Base-by-base conservation (phyloP, 805 yeast species). In the Novakomyces olei region DNA sequence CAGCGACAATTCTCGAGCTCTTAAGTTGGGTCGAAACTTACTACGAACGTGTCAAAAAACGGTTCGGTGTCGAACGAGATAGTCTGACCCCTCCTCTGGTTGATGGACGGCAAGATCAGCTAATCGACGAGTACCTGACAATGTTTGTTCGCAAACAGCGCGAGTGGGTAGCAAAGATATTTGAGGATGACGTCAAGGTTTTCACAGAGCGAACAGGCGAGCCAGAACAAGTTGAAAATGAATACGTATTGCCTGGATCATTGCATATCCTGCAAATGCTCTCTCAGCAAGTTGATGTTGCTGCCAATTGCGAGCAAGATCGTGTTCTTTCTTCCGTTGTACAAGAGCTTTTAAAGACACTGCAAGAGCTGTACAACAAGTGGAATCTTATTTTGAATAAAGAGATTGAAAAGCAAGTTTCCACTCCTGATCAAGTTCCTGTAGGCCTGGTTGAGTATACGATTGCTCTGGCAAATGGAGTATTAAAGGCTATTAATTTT, bases 221-320 rank as follows among this genome's bases (percentile, higher is more conserved):
- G 5, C 95, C 95, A 5, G 79, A 71, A 36, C 46, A 45, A 4
- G 80, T 72, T 46, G 61, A 69, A 4, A 79, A 78, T 36, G 66
- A 69, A 15, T 60, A 60, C 32, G 79, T 72, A 16, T 54, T 80
- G 35, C 79, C 79, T 35, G 85, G 79, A 35, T 74, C 80, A 34
- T 73, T 70, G 38, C 72, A 75, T 4, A 72, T 80, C 19, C 70
- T 77, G 48, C 68, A 76, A 39, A 74, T 80, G 72, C 67, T 80
- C 36, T 71, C 72, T n/a, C 92, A 80, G 46, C 92, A 80, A 49
- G 72, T 79, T n/a, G 91, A 76, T 39, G 83, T 76, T 5, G 88
- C 92, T 0, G 77, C 80, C 1, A 81, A 75, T 20, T 69, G 85
- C 3, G 78, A 79, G 3, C 81, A 77, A 50, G 79, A 81, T 5